Base-by-base conservation (phyloP, 108 stramenopile genomes). In the Mediolabrus comicus region DNA sequence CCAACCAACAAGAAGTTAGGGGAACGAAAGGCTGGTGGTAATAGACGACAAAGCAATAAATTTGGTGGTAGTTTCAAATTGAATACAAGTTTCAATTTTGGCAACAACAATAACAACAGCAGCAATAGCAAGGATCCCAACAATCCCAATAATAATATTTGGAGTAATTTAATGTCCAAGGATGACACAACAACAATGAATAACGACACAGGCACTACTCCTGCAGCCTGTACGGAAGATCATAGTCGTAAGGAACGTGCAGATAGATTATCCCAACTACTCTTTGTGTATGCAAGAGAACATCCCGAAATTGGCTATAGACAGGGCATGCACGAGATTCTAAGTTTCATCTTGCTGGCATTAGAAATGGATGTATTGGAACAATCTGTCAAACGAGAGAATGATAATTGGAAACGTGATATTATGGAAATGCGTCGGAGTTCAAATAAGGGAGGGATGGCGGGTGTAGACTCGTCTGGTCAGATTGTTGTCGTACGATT, bases 291-390 rank as follows among this genome's bases (percentile, higher is more conserved):
- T 49, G 74, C 85, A 9, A 65, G 72, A 41, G 84, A 82, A 59
- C 83, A 91, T 34, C 72, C 84, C 1, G 65, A 55, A 10, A 80
- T 89, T 52, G 93, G 90, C 51, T 92, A 94, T 79, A 86, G 90
- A 38, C 90, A 94, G 66, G 93, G 93, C 5, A 94, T 94, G 93
- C 93, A 94, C 56, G 93, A 94, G 55, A 83, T 91, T 55, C 79
- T 87, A 4, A 85, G 84, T 53, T 89, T 86, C 60, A 43, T 92
- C 5, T 30, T 92, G 34, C 68, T 82, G 74, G 87, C 73, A 1
- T 39, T 90, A 12, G 92, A 94, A 78, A 80, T 86, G 68, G 89
- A 90, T 53, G 29, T 79, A 27, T 53, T 75, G 30, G 60, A 67
- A 34, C 25, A 65, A 29, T 25, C 39, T 1, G 33, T 55, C n/a